Evolutionary conservation across 83 land plant species (phyloP), one percentile per base, ranked within the genome.

Genomic region (Thuja plicata): DNA sequence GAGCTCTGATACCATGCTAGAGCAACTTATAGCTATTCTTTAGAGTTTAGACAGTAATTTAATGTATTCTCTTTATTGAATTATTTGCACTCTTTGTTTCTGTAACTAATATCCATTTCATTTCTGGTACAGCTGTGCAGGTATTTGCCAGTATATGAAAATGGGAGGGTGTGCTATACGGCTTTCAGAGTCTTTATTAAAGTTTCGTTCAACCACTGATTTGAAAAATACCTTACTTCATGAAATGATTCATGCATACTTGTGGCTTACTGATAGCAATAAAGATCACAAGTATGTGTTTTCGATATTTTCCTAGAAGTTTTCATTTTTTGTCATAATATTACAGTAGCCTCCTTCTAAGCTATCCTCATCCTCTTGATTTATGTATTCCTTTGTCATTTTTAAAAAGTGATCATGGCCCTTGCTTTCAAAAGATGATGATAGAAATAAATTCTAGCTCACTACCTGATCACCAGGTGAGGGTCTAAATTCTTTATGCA

Each of bases 201-300:
- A 92, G 84, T 90, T 62, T 45, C 81, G 94, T 21, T 62, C 90
- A 60, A 79, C 84, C 34, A 27, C 82, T 46, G 94, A 93, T 38
- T 60, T 93, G 27, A 93, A 92, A 82, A 88, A 92, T 80, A 89
- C 92, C 10, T 77, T 93, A 66, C 86, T 93, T 35, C 94, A 93
- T 89, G 94, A 92, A 86, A 93, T 93, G 94, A 93, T 93, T 35
- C 94, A 93, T 89, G 94, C 94, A 10, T 92, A 89, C 84, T 80
- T 93, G 89, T 93, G 88, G 87, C 66, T 92, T n/a, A 86, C 87
- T 21, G 40, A 87, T 73, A 89, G 87, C 15, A 92, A 92, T 87
- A 89, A 86, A 19, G 92, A 93, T 66, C 94, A 89, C 57, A 89
- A 89, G 94, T 92, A 90, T 86, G 87, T 57, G 71, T 24, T 2